These are phyloP conservation scores for Lotmaria passim DNA, from an alignment of 208 protist genomes.

Conservation along the genomic window DNA sequence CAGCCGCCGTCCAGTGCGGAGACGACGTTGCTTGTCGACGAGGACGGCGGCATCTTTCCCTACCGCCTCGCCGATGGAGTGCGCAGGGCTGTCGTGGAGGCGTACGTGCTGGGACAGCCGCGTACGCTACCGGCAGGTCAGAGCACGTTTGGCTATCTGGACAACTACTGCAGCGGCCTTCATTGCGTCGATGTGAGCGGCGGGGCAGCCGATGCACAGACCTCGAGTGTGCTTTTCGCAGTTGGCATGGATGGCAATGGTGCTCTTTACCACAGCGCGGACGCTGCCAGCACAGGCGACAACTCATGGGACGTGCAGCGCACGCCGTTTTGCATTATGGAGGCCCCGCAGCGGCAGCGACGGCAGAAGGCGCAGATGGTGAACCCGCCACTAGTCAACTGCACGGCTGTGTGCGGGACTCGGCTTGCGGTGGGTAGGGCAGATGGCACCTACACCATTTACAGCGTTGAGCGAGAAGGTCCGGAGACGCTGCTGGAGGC, in stretches of 20 bases:
- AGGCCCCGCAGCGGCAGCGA: neutral
- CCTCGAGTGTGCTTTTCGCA: constrained; percentile 35
- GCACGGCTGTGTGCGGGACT: constrained; percentile 36
- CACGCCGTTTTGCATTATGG: constrained; percentile 6
- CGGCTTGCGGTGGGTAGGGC: constrained; percentile 59
- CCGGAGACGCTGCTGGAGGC: constrained; percentile 40
- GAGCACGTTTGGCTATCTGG: constrained; percentile 45
- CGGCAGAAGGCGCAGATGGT: constrained; percentile 44
- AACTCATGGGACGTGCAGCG: constrained; percentile 17
- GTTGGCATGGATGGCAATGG: constrained; percentile 75
- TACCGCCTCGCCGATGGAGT: constrained; percentile 33
- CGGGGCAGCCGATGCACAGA: neutral
- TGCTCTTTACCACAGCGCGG: constrained; percentile 41
- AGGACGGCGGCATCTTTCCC: constrained; percentile 65
- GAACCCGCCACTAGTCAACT: constrained; percentile 78
- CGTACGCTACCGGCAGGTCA: constrained; percentile 10
- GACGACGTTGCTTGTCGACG: constrained; percentile 57
- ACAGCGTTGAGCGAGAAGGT: constrained; percentile 32
- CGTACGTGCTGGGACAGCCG: constrained; percentile 45
- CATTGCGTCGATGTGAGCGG: constrained; percentile 14
- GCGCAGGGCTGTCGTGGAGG: constrained; percentile 29
- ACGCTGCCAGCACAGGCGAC: neutral
- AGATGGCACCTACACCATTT: constrained; percentile 72
- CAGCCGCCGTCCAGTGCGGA: constrained; percentile 22
- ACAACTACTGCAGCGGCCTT: constrained; percentile 57